Evolutionary conservation across 495 filamentous ascomycete genomes (phyloP).

Genomic region (Diplogelasinospora grovesii): DNA sequence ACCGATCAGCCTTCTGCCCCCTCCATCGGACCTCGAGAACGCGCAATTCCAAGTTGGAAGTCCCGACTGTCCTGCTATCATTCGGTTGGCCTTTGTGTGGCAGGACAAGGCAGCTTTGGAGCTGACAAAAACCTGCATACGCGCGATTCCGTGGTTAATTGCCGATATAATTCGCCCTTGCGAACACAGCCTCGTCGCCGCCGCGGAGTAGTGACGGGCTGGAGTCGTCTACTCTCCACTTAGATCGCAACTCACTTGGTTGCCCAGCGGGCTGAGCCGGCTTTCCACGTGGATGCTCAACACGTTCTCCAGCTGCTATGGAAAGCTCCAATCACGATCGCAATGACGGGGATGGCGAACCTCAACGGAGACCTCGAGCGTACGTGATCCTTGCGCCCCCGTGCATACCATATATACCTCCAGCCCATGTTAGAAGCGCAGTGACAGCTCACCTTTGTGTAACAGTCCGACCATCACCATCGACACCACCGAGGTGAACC

Average conservation of each 20-base stretch:
- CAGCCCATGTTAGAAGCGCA: slow-evolving; percentile 2
- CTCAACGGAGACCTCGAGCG: slow-evolving; percentile 22
- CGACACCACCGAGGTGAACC: slow-evolving; percentile 63
- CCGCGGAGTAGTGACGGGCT: neutral
- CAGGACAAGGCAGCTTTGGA: slow-evolving; percentile 3
- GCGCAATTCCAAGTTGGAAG: too few species aligned
- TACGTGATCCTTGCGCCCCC: slow-evolving; percentile 11
- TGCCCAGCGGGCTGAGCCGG: slow-evolving; percentile 12
- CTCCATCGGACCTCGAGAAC: too few species aligned
- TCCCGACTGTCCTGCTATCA: too few species aligned
- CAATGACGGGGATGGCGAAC: slow-evolving; percentile 12
- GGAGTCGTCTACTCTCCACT: neutral
- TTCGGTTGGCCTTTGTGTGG: too few species aligned
- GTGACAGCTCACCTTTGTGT: slow-evolving; percentile 9
- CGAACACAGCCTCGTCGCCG: neutral
- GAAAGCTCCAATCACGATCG: slow-evolving; percentile 10
- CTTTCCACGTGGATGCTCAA: slow-evolving; percentile 12
- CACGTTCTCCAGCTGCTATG: slow-evolving; percentile 21
- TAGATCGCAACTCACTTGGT: slow-evolving; percentile 4
- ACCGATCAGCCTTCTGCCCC: too few species aligned
- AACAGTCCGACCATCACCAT: slow-evolving; percentile 64
- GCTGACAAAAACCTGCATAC: neutral
- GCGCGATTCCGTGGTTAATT: neutral
- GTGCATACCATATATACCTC: neutral
- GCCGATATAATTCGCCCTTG: neutral